Base-by-base conservation (phyloP, 179 eudicot genomes). In the Beta macrorhiza region DNA sequence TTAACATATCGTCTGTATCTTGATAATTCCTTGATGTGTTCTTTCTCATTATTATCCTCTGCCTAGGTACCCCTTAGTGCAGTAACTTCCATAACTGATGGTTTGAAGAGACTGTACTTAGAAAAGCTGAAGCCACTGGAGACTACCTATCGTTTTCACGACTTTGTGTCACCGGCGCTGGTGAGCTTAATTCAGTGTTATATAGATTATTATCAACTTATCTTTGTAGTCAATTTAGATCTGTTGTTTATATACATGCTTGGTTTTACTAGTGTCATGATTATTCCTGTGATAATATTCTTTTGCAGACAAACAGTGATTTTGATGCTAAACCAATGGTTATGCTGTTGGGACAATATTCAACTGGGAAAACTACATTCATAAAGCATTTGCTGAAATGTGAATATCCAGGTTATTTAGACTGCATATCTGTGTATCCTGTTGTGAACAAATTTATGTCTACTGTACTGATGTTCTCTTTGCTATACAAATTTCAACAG, bases 291-390 rank as follows among this genome's bases (percentile, higher is more conserved):
- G 8, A 13, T n/a, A 13, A 14, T 32, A 37, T n/a, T 67, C 14
- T 58, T 84, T 56, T 78, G 65, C 88, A 95, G 98, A 89, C 93
- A 72, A 88, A 74, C 49, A 93, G 93, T 74, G 98, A 95, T 78
- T 95, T 95, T 88, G 97, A 93, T 86, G 99, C 99, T 45, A 95
- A 90, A 87, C 99, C 99, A 5, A 95, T 95, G 99, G 98, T 95
- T 78, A 95, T 95, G 99, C 97, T 95, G 19, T 85, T 95, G 90
- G 99, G 99, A 70, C 99, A 95, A 61, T 93, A 95, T 83, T 95
- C 99, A 55, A 95, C 98, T 29, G 98, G 98, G 49, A 93, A 95
- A 89, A 95, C 99, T n/a, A 95, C 99, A 57, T 95, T 95, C 72
- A 92, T 95, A 59, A 95, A 93, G 70, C 99, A 95, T 88, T 82